phyloP scores from a whole-genome alignment of 2,329 filamentous ascomycete genomes.

The Ascosphaera acerosa region DNA sequence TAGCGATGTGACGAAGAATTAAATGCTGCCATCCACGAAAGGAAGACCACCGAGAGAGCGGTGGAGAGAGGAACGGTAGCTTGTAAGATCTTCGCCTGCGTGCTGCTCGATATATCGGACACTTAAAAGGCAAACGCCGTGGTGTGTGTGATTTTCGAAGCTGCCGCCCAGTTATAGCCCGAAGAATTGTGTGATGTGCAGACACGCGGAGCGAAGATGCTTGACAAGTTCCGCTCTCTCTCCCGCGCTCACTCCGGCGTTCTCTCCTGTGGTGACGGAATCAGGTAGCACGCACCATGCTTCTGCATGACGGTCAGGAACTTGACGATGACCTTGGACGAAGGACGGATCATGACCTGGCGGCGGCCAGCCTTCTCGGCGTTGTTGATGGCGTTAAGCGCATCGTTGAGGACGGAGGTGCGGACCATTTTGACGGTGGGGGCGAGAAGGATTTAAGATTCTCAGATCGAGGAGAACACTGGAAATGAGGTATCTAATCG shows the following conservation, averaged over 20 bases:
- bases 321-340: slow-evolving; percentile 99
- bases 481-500: slow-evolving; percentile 36
- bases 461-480: slow-evolving; percentile 20
- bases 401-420: slow-evolving; percentile 98
- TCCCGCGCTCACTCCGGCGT: too few species aligned
- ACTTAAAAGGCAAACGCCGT: slow-evolving; percentile 99
- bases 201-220: too few species aligned
- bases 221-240: too few species aligned
- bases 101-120: slow-evolving; percentile 68
- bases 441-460: slow-evolving; percentile 18
- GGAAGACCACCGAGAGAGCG: slow-evolving; percentile 18
- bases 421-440: slow-evolving; percentile 79
- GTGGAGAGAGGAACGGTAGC: slow-evolving; percentile 35
- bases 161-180: slow-evolving; percentile 99
- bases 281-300: slow-evolving; percentile 51
- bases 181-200: slow-evolving; percentile 37
- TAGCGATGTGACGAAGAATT: slow-evolving; percentile 72
- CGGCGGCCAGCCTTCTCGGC: slow-evolving; percentile 99
- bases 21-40: slow-evolving; percentile 67
- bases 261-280: background rate
- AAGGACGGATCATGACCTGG: slow-evolving; percentile 92
- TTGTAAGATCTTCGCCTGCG: slow-evolving; percentile 80
- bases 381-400: slow-evolving; percentile 98
- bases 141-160: slow-evolving; percentile 37
- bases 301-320: slow-evolving; percentile 98